A percentile compares a stretch with the other conserved stretches of the same genome.
Conservation (phyloP, 768 basidiomycete species). For the Amanita jacksonii region DNA sequence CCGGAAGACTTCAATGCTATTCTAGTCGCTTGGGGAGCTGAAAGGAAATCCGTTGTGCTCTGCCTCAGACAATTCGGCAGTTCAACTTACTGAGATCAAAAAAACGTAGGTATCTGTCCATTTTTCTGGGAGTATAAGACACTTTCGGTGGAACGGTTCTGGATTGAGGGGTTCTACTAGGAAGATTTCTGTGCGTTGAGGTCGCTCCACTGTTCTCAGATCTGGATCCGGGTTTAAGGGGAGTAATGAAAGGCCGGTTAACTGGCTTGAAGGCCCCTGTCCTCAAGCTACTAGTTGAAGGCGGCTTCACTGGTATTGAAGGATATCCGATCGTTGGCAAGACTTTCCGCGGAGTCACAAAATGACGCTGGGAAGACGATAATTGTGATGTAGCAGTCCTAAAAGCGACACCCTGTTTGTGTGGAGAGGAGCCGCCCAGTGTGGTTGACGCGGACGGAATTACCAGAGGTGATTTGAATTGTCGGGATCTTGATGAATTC, state of each 20-base stretch:
- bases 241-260: conserved; percentile 45
- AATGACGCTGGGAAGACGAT: neutral
- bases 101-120: conserved; percentile 14
- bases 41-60: neutral
- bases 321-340: neutral
- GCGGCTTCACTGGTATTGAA: neutral
- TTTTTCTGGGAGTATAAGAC: conserved; percentile 9
- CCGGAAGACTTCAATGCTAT: conserved; percentile 39
- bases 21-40: conserved; percentile 21
- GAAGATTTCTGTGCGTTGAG: conserved; percentile 14
- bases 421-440: neutral
- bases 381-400: conserved; percentile 1
- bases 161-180: conserved; percentile 8
- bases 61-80: neutral
- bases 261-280: conserved; percentile 14
- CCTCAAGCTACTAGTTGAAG: neutral
- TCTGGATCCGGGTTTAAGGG: conserved; percentile 48
- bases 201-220: conserved; percentile 32
- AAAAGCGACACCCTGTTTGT: neutral
- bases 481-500: conserved; percentile 7
- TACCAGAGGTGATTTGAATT: conserved; percentile 44
- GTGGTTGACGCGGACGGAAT: conserved; percentile 14
- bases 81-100: conserved; percentile 37
- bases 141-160: too few species aligned
- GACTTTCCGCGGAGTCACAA: neutral